These are phyloP conservation scores for Alopecurus myosuroides DNA, from an alignment of 176 grass and related monocot genomes.

Conservation along the genomic window DNA sequence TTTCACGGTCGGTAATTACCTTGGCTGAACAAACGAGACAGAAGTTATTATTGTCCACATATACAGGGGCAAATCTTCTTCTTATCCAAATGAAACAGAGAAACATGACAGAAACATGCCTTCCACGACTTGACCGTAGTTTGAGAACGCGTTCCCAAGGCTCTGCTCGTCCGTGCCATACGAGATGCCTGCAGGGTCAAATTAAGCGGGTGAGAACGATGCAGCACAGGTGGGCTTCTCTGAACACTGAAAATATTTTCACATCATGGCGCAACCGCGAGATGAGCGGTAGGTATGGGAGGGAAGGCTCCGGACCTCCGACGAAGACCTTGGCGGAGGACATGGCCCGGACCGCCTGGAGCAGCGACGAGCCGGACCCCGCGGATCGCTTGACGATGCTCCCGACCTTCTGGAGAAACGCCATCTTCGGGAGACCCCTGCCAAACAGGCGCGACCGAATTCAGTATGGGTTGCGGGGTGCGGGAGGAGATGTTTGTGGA, in stretches of 20 bases:
- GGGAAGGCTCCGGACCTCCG: constrained; percentile 33
- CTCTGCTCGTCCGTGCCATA: constrained; percentile 67
- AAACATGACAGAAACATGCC: constrained; percentile 5
- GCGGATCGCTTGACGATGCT: constrained; percentile 46
- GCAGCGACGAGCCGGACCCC: constrained; percentile 35
- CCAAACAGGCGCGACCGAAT: background rate
- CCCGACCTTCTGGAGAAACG: constrained; percentile 54
- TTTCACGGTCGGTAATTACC: constrained; percentile 49
- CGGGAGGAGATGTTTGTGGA: background rate
- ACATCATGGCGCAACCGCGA: background rate
- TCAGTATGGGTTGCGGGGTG: background rate
- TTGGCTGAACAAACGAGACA: constrained; percentile 46
- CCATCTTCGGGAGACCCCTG: constrained; percentile 20
- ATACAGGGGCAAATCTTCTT: background rate
- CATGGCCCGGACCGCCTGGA: constrained; percentile 62
- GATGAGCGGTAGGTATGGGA: background rate
- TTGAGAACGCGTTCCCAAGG: constrained; percentile 45
- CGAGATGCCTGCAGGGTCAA: constrained; percentile 37
- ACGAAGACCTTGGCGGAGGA: constrained; percentile 65
- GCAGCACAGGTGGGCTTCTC: background rate
- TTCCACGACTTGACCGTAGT: constrained; percentile 63
- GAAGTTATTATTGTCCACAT: background rate
- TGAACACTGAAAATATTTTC: background rate
- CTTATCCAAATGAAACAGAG: background rate
- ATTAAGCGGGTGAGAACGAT: background rate